phyloP scores from a whole-genome alignment of 768 basidiomycete genomes.

The Podaxis sp. region DNA sequence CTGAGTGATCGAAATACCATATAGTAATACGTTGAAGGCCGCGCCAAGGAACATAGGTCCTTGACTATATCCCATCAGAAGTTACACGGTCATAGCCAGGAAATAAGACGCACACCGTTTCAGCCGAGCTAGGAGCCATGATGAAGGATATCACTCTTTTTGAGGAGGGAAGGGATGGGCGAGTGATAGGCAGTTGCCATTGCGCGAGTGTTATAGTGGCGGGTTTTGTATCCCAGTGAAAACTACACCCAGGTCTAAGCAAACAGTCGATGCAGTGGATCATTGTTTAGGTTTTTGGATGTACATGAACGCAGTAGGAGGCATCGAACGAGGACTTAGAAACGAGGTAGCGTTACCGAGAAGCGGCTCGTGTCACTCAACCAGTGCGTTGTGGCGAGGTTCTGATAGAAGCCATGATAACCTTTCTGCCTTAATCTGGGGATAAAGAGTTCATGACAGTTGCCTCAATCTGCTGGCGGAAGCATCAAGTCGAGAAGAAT shows the following conservation, averaged over 20 bases:
- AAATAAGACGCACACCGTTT: slow-evolving; percentile 31
- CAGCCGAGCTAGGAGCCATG: slow-evolving; percentile 23
- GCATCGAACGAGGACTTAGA: background rate
- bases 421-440: too few species aligned
- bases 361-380: background rate
- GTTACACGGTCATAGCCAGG: background rate
- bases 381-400: too few species aligned
- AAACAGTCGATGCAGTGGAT: background rate
- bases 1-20: slow-evolving; percentile 52
- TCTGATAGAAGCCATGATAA: too few species aligned
- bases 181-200: background rate
- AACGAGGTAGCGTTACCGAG: background rate
- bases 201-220: background rate
- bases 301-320: background rate
- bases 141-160: background rate
- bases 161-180: background rate
- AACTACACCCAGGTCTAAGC: background rate
- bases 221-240: slow-evolving; percentile 6
- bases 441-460: too few species aligned
- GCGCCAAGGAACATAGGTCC: slow-evolving; percentile 51
- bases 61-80: slow-evolving; percentile 31
- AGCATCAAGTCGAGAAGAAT: too few species aligned
- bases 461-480: too few species aligned
- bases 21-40: slow-evolving; percentile 46
- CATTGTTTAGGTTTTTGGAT: background rate